Base-by-base conservation (phyloP, 2,329 filamentous ascomycete genomes). In the Hymenoscyphus scutula region DNA sequence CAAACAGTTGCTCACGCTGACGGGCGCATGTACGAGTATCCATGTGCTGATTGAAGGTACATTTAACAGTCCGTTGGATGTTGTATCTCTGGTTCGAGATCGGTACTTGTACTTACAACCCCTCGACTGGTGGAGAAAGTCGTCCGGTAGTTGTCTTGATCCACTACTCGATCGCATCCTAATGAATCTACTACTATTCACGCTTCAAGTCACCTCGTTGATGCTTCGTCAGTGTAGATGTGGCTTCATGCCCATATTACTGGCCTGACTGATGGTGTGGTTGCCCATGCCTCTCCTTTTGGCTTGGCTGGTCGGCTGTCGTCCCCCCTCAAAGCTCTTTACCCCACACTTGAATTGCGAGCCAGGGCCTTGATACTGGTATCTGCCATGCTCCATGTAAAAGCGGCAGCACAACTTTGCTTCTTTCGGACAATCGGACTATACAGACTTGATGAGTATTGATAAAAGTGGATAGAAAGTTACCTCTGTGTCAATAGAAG, bases 341-440 rank as follows among this genome's bases (percentile, higher is more conserved):
- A 60, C 58, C 58, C 58, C 58, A 60, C 48, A 60, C 48, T 60
- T 25, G 10, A 25, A 61, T 29, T 41, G 48, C 51, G 55, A 32
- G 17, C 56, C 34, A 58, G 32, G 32, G 32, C 32, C 32, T 11
- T 2, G 32, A 34, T 34, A 13, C 30, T 34, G 32, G 32, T 34
- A 34, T 34, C 32, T 34, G 5, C 8, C 1, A 32, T 8, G 30
- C 32, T 34, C 32, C 10, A 13, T 34, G 8, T 13, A 34, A 45
- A 27, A 41, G 56, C 56, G 13, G 19, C n/a, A 7, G 17, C 17
- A 11, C 10, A 27, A 17, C 25, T 23, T n/a, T n/a, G 13, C 8
- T 15, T 13, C 23, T 55, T 30, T 29, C 4, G 30, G 30, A 30
- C 30, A 30, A 30, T n/a, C n/a, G n/a, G 25, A 23, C 29, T 34